Evolutionary conservation across 805 yeast genomes (phyloP), one percentile per base, ranked within the genome.

Genomic region (Grigorovia jiainica): DNA sequence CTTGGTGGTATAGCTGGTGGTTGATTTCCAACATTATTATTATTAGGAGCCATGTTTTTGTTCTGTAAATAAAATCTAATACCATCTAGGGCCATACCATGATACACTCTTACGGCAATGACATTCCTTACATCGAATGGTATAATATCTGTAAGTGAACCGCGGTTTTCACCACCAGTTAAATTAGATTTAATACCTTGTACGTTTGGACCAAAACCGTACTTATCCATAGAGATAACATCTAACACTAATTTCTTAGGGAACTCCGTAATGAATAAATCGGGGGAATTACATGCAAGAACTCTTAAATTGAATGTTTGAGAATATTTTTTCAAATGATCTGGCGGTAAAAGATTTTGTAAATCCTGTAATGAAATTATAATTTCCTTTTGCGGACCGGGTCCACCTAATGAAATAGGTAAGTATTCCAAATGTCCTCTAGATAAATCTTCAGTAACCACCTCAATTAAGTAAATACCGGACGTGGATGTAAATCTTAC

Each of bases 71-170:
- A 67, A 27, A 87, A 70, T 43, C 78, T 76, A 13, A 90, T 52
- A 5, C 97, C 97, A 61, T 89, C 95, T 17, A 92, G 61, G 0
- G 95, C 94, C 18, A 64, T 58, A 2, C 95, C 96, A 49, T 79
- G 76, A 48, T 76, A 81, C 0, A 87, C 72, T 43, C 86, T 70
- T 1, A 87, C 72, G 38, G 67, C 68, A n/a, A 55, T 59, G 2
- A 83, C 65, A 21, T 46, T 45, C 42, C 48, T 48, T 2, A 55
- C 43, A 44, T 56, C 56, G 13, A 60, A 45, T 3, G 58, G 52
- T 15, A 57, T 58, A 53, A 31, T 48, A 16, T 43, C 67, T 33
- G 43, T 53, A 50, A 39, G 66, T 44, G 38, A 30, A 21, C 63
- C 64, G n/a, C 59, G 48, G 8, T 48, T 43, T 1, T 47, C 40